Evolutionary conservation across 805 yeast genomes (phyloP).

Genomic region (Soucietia sequanensis): DNA sequence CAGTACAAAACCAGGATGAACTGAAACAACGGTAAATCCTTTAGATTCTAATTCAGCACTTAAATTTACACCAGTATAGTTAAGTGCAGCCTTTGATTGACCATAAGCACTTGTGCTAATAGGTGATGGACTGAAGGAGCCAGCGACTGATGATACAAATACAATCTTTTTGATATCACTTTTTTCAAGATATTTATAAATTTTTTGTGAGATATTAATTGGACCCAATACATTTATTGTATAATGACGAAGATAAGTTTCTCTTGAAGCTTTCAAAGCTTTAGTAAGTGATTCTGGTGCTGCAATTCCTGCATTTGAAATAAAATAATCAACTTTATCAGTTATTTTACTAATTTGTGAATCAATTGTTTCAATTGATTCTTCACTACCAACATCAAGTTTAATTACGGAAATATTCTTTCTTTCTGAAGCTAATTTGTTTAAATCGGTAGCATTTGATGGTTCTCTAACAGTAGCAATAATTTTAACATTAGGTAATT

Average conservation of each 20-base stretch:
- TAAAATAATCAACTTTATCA: conserved; percentile 26
- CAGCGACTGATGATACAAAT: conserved; percentile 26
- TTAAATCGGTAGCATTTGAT: conserved; percentile 19
- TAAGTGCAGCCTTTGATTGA: conserved; percentile 36
- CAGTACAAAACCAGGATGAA: conserved; percentile 42
- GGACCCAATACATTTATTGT: conserved; percentile 29
- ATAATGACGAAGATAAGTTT: conserved; percentile 14
- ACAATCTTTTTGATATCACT: conserved; percentile 22
- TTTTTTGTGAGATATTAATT: conserved; percentile 22
- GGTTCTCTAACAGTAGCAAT: conserved; percentile 38
- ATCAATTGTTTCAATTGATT: conserved; percentile 13
- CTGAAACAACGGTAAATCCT: conserved; percentile 24
- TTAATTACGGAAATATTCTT: conserved; percentile 12
- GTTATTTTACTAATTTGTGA: conserved; percentile 7
- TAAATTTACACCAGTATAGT: conserved; percentile 24
- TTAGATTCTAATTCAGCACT: conserved; percentile 20
- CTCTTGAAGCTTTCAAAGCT: conserved; percentile 15
- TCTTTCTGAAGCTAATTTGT: conserved; percentile 4
- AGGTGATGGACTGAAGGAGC: conserved; percentile 20
- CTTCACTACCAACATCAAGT: conserved; percentile 17
- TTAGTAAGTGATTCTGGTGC: conserved; percentile 11
- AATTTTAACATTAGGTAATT: conserved; percentile 31
- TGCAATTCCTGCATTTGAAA: conserved; percentile 27
- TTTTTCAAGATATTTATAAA: conserved; percentile 23
- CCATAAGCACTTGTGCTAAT: conserved; percentile 26